Evolutionary conservation across 306 rosid genomes (phyloP).

Genomic region (Begonia fuchsioides): DNA sequence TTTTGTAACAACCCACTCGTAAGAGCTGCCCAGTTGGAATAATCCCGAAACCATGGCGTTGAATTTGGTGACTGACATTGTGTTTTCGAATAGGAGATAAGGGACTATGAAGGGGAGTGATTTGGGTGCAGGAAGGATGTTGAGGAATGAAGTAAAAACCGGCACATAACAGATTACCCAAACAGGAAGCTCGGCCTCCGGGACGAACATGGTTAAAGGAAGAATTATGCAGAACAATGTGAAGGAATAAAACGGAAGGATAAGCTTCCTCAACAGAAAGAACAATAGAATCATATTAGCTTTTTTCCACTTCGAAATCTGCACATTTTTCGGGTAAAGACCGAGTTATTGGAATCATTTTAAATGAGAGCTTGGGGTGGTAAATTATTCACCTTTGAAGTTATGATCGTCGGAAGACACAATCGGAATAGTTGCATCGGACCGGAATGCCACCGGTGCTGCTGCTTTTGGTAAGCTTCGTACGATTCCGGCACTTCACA

Average conservation of each 20-base stretch:
- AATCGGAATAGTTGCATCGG: slow-evolving; percentile 96
- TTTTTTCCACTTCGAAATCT: slow-evolving; percentile 78
- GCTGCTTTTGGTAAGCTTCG: slow-evolving; percentile 93
- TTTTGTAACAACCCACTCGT: slow-evolving; percentile 98
- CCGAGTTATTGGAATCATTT: not conserved
- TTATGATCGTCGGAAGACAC: slow-evolving; percentile 71
- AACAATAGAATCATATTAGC: slow-evolving; percentile 80
- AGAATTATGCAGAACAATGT: slow-evolving; percentile 87
- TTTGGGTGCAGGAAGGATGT: slow-evolving; percentile 94
- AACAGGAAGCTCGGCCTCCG: slow-evolving; percentile 86
- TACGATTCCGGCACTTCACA: slow-evolving; percentile 96
- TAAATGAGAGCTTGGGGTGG: slow-evolving; percentile 1
- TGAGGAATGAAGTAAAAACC: slow-evolving; percentile 73
- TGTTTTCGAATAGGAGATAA: slow-evolving; percentile 91
- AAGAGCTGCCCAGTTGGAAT: slow-evolving; percentile 89
- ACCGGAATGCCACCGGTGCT: slow-evolving; percentile 98
- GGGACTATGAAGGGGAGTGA: slow-evolving; percentile 90
- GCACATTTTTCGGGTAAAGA: slow-evolving; percentile 22
- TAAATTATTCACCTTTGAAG: slow-evolving; percentile 52
- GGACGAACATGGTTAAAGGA: slow-evolving; percentile 92
- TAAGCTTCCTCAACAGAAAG: slow-evolving; percentile 85
- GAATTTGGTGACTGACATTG: slow-evolving; percentile 98
- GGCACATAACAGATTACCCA: slow-evolving; percentile 97
- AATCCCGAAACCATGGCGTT: slow-evolving; percentile 95
- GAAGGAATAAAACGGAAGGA: slow-evolving; percentile 95